Evolutionary conservation across 169 alveolate genomes (phyloP).

Genomic region (Perkinsus chesapeaki): DNA sequence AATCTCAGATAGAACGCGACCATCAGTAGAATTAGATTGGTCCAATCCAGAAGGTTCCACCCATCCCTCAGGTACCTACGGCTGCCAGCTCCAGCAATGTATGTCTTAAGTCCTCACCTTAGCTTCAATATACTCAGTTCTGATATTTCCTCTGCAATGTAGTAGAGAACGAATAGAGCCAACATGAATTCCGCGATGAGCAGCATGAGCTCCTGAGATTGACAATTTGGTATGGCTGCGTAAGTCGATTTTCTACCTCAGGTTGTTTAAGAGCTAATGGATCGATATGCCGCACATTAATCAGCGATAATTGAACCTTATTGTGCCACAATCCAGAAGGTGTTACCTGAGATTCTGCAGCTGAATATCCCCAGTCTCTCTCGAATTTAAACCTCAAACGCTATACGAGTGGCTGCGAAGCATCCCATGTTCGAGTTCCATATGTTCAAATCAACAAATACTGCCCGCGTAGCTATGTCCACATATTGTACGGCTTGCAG

Average conservation of each 20-base stretch:
- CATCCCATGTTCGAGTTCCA: slow-evolving; percentile 2
- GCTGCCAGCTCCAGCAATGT: too few species aligned
- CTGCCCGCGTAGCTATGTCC: slow-evolving; percentile 9
- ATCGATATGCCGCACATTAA: background rate
- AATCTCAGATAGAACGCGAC: background rate
- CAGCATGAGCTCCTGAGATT: background rate
- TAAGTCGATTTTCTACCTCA: background rate
- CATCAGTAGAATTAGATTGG: background rate
- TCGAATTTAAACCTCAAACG: background rate
- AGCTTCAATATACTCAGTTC: background rate
- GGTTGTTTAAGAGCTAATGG: background rate
- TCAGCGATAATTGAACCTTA: background rate
- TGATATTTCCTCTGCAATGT: slow-evolving; percentile 7
- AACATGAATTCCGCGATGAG: background rate
- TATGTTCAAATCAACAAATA: slow-evolving; percentile 12
- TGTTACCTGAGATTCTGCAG: background rate
- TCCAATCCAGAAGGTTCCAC: slow-evolving; percentile 8
- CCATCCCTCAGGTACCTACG: slow-evolving; percentile 6
- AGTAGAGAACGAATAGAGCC: background rate
- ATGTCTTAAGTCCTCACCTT: too few species aligned
- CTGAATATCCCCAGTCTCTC: background rate
- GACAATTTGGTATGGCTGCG: background rate
- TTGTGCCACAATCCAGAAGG: background rate
- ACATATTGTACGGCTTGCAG: background rate
- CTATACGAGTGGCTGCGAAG: slow-evolving; percentile 7